Evolutionary conservation across 352 stramenopile genomes (phyloP).

Genomic region (Phytophthora kernoviae): DNA sequence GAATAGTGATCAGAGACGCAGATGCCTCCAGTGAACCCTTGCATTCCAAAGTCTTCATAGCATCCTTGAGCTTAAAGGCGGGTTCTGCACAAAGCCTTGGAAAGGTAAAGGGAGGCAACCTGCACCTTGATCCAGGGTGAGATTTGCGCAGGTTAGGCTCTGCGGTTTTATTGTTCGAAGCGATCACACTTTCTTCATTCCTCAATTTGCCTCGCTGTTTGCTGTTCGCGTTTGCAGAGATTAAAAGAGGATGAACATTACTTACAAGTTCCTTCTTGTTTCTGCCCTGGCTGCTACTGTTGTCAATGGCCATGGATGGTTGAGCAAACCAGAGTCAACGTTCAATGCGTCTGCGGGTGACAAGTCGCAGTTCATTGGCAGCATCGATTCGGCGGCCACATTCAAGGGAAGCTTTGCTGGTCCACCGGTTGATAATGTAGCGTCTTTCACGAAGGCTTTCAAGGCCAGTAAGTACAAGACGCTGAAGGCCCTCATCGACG

Average conservation of each 20-base stretch:
- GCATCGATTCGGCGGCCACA: constrained; percentile 2
- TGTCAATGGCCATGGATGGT: constrained; percentile 13
- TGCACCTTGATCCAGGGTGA: not conserved
- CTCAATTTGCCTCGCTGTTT: constrained; percentile 1
- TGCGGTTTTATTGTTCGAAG: constrained; percentile 3
- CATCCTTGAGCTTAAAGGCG: no score
- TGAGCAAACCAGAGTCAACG: not conserved
- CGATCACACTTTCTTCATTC: not conserved
- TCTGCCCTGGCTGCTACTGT: not conserved
- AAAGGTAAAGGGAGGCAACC: not conserved
- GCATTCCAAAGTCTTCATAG: no score
- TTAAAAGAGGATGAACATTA: not conserved
- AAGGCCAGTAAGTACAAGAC: constrained; percentile 9
- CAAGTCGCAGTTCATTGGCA: constrained; percentile 8
- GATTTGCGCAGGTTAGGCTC: not conserved
- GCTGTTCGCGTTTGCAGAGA: not conserved
- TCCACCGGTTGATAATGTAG: constrained; percentile 1
- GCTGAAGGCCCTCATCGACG: constrained; percentile 5
- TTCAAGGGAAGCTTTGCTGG: constrained; percentile 3
- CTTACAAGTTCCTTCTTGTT: not conserved
- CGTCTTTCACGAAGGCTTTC: constrained; percentile 10
- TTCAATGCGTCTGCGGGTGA: constrained; percentile 4
- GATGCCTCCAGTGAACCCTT: no score
- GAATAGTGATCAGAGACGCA: no score
- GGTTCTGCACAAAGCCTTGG: no score